phyloP scores from a whole-genome alignment of 164 flowering plant genomes.

The Aristolochia fimbriata region DNA sequence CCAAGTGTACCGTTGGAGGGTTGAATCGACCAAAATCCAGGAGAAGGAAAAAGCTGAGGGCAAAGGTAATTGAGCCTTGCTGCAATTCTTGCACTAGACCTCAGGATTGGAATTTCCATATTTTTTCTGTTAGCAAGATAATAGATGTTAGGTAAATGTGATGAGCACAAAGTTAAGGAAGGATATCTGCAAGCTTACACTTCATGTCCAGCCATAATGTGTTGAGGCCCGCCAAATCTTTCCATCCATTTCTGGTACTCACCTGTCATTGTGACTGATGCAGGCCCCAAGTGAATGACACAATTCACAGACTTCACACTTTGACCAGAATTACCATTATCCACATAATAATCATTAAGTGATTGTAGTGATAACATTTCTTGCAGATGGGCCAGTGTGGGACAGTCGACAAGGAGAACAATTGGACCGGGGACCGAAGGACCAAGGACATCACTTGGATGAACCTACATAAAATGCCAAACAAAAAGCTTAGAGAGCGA shows the following conservation, averaged over 20 bases:
- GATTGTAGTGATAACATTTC: constrained; percentile 40
- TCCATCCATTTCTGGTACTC: constrained; percentile 79
- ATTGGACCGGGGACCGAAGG: constrained; percentile 94
- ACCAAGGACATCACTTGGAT: constrained; percentile 90
- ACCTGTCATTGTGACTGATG: constrained; percentile 32
- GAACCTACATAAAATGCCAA: constrained; percentile 46
- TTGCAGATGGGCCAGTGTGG: constrained; percentile 53
- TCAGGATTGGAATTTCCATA: constrained; percentile 70
- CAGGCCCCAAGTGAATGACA: constrained; percentile 75
- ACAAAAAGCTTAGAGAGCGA: background rate
- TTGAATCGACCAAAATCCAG: constrained; percentile 61
- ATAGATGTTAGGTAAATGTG: background rate
- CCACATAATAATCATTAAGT: constrained; percentile 48
- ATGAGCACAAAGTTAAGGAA: background rate
- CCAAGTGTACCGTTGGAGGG: constrained; percentile 8
- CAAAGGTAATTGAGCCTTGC: constrained; percentile 80
- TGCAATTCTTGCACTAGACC: constrained; percentile 76
- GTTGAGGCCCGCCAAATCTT: constrained; percentile 75
- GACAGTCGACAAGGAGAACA: constrained; percentile 84
- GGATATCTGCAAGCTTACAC: constrained; percentile 27
- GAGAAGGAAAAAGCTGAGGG: constrained; percentile 87
- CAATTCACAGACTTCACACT: constrained; percentile 54
- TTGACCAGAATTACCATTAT: constrained; percentile 15
- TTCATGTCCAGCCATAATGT: constrained; percentile 93
- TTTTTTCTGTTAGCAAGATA: constrained; percentile 49